Conservation (phyloP, 345 rosid species). For the Punica granatum region DNA sequence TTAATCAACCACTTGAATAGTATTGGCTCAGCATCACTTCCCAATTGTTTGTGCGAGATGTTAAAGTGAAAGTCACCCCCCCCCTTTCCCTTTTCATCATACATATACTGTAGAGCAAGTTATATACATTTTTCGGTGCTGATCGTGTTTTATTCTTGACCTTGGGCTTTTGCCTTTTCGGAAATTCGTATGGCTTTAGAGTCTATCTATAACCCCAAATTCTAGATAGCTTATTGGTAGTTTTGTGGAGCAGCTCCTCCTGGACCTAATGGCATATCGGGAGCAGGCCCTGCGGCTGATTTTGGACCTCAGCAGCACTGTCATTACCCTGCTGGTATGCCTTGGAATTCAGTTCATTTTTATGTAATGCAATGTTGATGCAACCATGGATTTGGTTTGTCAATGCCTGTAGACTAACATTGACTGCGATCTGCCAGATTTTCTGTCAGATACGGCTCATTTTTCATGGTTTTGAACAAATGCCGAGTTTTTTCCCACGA, state of each 20-base stretch:
- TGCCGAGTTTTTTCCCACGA: neutral
- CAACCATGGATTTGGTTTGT: slow-evolving; percentile 1
- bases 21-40: neutral
- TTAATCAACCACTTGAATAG: neutral
- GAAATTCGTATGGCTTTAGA: neutral
- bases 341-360: slow-evolving; percentile 15
- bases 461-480: neutral
- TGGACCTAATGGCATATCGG: slow-evolving; percentile 93
- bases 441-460: neutral
- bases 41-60: neutral
- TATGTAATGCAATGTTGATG: slow-evolving; percentile 6
- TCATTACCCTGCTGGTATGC: slow-evolving; percentile 94
- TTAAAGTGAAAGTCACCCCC: neutral
- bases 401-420: neutral
- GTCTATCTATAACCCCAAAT: neutral
- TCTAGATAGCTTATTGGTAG: slow-evolving; percentile 6
- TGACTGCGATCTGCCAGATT: neutral
- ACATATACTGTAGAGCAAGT: neutral
- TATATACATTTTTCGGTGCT: too few species aligned
- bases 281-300: slow-evolving; percentile 95
- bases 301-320: slow-evolving; percentile 96
- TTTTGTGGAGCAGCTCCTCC: slow-evolving; percentile 54
- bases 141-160: too few species aligned
- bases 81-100: neutral
- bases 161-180: neutral